Evolutionary conservation across 2,329 filamentous ascomycete genomes (phyloP), one percentile per base, ranked within the genome.

Genomic region (Lecanicillium sp.): DNA sequence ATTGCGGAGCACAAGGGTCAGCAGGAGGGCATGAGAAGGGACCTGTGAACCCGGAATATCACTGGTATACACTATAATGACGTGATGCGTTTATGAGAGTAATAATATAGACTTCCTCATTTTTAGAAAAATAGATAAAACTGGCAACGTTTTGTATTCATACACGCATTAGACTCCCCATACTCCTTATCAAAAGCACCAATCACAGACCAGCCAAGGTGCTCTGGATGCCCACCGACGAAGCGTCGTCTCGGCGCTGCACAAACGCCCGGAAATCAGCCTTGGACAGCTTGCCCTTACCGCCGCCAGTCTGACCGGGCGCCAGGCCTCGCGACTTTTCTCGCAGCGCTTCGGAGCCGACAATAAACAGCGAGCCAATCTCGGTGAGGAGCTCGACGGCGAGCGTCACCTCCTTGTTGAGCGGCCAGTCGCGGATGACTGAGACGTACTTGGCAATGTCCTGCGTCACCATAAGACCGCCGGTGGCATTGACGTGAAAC

Each of bases 281-380:
- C 67, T 80, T 84, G 44, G 65, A 70, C 53, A 77, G 61, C 58
- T 72, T 79, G 54, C 70, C 77, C 17, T 69, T 68, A 25, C 22
- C 22, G 22, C 54, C 64, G 27, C 59, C 62, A 36, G 53, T 58
- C 42, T 49, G 60, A 37, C 53, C 68, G 41, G 59, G 59, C 45
- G 56, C 69, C 43, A 83, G 60, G 43, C 75, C 78, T 41, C 82
- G 68, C 38, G 80, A 74, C 51, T 84, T 74, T 61, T 89, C 84
- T 36, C 78, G 69, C 44, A 89, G 64, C 27, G 84, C 84, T 59
- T 89, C 84, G 10, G 82, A 78, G 3, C 87, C 87, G 53, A 98
- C 87, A 46, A 98, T 94, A 58, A 98, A 98, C 38, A 98, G 65
- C 55, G 89, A 96, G 10, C 89, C 90, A 42, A 98, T 87, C 68